phyloP scores from a whole-genome alignment of 2,329 filamentous ascomycete genomes.

The Penicillium sp. region DNA sequence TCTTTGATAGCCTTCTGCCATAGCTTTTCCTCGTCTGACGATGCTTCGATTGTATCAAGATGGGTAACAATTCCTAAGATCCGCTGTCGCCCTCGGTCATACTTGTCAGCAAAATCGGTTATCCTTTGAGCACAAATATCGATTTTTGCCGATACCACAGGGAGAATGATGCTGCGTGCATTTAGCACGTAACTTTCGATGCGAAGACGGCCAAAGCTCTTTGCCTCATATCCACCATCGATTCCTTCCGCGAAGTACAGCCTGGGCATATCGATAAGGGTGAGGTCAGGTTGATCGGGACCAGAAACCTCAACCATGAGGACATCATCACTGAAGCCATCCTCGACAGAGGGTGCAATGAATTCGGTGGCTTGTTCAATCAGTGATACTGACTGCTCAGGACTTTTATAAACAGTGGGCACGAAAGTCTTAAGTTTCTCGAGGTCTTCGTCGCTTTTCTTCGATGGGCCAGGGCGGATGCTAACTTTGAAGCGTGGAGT shows the following conservation, averaged over 20 bases:
- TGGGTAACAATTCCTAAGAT: conserved; percentile 52
- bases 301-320: conserved; percentile 61
- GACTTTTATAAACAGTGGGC: conserved; percentile 6
- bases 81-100: conserved; percentile 33
- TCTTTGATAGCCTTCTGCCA: conserved; percentile 44
- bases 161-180: conserved; percentile 59
- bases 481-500: conserved; percentile 34
- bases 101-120: conserved; percentile 46
- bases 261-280: conserved; percentile 63
- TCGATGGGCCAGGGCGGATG: conserved; percentile 37
- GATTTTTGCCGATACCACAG: conserved; percentile 52
- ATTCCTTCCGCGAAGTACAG: conserved; percentile 54
- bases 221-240: conserved; percentile 49
- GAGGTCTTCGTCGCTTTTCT: background rate
- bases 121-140: conserved; percentile 61
- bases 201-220: conserved; percentile 55
- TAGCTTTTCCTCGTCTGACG: conserved; percentile 37
- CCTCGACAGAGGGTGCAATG: conserved; percentile 49
- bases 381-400: conserved; percentile 44
- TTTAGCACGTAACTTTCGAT: conserved; percentile 57
- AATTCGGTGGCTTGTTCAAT: conserved; percentile 53
- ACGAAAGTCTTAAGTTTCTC: conserved; percentile 13
- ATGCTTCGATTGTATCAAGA: conserved; percentile 40
- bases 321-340: conserved; percentile 46
- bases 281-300: conserved; percentile 60